These are phyloP conservation scores for Margaritispora aquatica DNA, from an alignment of 495 filamentous ascomycete genomes.

Conservation along the genomic window DNA sequence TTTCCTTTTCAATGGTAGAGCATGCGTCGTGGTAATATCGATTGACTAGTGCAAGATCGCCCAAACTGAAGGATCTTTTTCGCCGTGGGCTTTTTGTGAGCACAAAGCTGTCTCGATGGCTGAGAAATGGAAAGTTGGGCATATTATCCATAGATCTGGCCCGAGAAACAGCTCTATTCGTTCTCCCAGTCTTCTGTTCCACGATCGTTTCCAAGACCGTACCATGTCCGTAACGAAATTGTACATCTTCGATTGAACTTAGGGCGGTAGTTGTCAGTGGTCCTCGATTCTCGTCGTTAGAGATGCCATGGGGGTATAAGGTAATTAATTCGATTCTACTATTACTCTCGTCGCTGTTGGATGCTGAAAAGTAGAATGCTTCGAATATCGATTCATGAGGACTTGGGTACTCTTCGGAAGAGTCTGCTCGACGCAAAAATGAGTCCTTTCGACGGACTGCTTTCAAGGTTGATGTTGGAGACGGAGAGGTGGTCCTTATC, in stretches of 20 bases:
- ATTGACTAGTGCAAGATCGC: conserved; percentile 34
- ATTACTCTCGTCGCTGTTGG: conserved; percentile 21
- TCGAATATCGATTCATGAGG: conserved; percentile 33
- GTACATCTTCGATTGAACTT: conserved; percentile 14
- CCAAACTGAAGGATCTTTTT: conserved; percentile 27
- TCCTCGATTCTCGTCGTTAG: conserved; percentile 16
- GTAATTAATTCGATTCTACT: conserved; percentile 17
- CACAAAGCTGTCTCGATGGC: conserved; percentile 19
- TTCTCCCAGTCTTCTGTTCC: conserved; percentile 29
- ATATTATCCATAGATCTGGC: conserved; percentile 16
- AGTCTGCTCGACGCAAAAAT: conserved; percentile 24
- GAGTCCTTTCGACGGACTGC: conserved; percentile 21
- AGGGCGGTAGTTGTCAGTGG: background rate
- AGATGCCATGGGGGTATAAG: conserved; percentile 10
- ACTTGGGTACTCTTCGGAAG: conserved; percentile 31
- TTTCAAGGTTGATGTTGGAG: conserved; percentile 11
- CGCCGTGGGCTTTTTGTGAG: conserved; percentile 19
- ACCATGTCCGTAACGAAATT: conserved; percentile 34
- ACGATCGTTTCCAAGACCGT: conserved; percentile 34
- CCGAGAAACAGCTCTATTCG: conserved; percentile 14
- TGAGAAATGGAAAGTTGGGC: conserved; percentile 7
- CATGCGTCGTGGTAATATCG: conserved; percentile 23
- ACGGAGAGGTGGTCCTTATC: conserved; percentile 23
- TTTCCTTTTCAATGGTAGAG: conserved; percentile 28
- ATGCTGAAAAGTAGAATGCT: conserved; percentile 27